Evolutionary conservation across 108 stramenopile species (phyloP), one percentile per base, ranked within the genome.

Genomic region (Nannochloropsis gaditana): DNA sequence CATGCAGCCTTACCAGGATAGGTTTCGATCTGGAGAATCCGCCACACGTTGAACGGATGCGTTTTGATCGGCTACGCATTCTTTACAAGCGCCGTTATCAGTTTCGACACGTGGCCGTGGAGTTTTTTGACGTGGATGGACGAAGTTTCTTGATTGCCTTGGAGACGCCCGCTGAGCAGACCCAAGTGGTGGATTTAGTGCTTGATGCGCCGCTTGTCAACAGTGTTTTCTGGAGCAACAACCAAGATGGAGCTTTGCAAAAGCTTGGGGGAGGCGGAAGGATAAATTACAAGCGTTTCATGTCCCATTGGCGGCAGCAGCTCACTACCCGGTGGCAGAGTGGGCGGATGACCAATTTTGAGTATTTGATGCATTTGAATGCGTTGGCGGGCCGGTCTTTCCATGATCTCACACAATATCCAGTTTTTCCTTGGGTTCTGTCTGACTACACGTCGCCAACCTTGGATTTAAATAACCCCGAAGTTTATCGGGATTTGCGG

Each of bases 381-480:
- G 85, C 89, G 17, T 85, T 91, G 21, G 91, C 91, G 42, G 91
- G 91, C 3, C 87, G 91, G n/a, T 90, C 89, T 19, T 90, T 85
- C 86, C 88, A 91, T 80, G 91, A 91, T 45, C 44, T 91, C 44
- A 91, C 91, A 21, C 91, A 89, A 84, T 97, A 97, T 86, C 97
- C 98, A 2, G 97, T 99, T 2, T 96, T 97, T 80, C 98, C 98
- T 15, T 99, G 98, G 98, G 91, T 97, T 44, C 83, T 99, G n/a
- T 84, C 90, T 21, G 97, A 97, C 86, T 97, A 95, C 89, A 84
- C 87, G 15, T 92, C 91, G 44, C 93, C 93, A 41, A 90, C 87
- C 15, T 90, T 97, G 43, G 94, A 96, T 88, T 85, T 97, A 31
- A 84, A 89, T 83, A 92, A 97, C 89, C 93, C 92, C 0, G 80